Evolutionary conservation across 805 yeast genomes (phyloP).

Genomic region (Candida loeiensis): DNA sequence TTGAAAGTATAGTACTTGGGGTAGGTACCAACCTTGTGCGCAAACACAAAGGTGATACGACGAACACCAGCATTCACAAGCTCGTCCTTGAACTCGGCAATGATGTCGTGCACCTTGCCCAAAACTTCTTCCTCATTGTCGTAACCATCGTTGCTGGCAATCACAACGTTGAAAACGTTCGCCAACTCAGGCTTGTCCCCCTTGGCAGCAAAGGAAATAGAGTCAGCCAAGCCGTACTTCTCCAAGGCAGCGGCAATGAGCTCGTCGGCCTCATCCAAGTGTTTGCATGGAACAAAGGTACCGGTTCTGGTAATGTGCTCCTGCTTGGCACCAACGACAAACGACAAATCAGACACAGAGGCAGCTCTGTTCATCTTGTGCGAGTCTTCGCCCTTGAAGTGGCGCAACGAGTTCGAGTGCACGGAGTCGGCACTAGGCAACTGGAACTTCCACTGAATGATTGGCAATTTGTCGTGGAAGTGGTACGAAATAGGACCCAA

Average conservation of each 20-base stretch:
- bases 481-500: constrained; percentile 72
- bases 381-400: constrained; percentile 36
- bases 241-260: constrained; percentile 72
- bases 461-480: constrained; percentile 54
- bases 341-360: constrained; percentile 89
- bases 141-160: constrained; percentile 72
- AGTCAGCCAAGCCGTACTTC: constrained; percentile 51
- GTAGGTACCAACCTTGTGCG: constrained; percentile 77
- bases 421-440: constrained; percentile 71
- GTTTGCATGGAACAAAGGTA: constrained; percentile 73
- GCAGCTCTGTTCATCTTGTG: constrained; percentile 72
- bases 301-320: constrained; percentile 71
- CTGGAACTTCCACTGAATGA: constrained; percentile 85
- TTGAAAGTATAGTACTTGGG: constrained; percentile 96
- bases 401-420: constrained; percentile 69
- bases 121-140: constrained; percentile 66
- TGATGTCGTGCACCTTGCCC: constrained; percentile 56
- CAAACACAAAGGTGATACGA: constrained; percentile 89
- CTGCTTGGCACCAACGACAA: constrained; percentile 66
- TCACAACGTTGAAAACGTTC: constrained; percentile 80
- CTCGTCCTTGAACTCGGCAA: constrained; percentile 68
- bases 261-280: constrained; percentile 88
- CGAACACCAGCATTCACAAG: constrained; percentile 72
- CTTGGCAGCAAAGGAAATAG: constrained; percentile 33
- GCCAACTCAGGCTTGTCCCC: constrained; percentile 42